phyloP scores from a whole-genome alignment of 257 asterid species.

The Ajuga chamaepitys region DNA sequence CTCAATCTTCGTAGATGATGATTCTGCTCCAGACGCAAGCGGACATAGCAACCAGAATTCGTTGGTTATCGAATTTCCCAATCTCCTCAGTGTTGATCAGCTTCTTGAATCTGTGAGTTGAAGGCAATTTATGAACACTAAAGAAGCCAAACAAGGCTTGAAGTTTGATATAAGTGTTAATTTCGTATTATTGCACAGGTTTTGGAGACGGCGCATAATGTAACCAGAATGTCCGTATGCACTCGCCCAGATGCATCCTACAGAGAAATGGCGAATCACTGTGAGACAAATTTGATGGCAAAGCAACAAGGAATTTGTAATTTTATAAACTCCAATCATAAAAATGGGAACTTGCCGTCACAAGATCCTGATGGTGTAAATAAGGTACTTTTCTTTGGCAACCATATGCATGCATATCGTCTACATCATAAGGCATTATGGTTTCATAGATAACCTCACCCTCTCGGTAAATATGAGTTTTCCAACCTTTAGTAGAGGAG shows the following conservation, averaged over 20 bases:
- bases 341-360: constrained; percentile 37
- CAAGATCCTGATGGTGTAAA: constrained; percentile 22
- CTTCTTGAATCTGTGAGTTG: constrained; percentile 83
- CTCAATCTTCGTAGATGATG: constrained; percentile 41
- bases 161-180: background rate
- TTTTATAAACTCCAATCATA: constrained; percentile 44
- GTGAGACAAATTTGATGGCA: constrained; percentile 65
- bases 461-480: too few species aligned
- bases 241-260: constrained; percentile 55
- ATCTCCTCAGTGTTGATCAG: constrained; percentile 74
- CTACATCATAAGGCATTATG: too few species aligned
- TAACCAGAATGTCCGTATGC: constrained; percentile 66
- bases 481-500: too few species aligned
- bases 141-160: background rate
- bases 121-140: background rate
- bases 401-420: background rate
- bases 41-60: constrained; percentile 32
- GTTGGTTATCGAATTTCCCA: constrained; percentile 37
- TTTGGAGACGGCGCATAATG: constrained; percentile 69
- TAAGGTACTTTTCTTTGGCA: constrained; percentile 21
- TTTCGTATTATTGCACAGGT: constrained; percentile 35
- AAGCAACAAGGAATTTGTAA: constrained; percentile 72
- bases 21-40: constrained; percentile 30
- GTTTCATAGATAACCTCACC: too few species aligned
- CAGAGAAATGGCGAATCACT: constrained; percentile 71